These are phyloP conservation scores for Puccinellia tenuiflora DNA, from an alignment of 176 grass and related monocot species.

Conservation along the genomic window DNA sequence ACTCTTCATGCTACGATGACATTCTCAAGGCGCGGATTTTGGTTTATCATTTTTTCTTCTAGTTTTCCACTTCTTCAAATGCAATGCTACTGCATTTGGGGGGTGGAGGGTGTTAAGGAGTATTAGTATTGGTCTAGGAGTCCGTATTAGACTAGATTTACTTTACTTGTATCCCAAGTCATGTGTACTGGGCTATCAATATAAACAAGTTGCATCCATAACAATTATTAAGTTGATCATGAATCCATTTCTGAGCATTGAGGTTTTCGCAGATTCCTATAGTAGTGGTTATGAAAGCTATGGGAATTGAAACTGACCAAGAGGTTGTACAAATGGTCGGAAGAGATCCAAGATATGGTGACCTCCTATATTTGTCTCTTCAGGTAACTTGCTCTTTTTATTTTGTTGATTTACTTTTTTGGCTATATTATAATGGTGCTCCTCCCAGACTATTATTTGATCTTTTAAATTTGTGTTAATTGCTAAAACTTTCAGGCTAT, in stretches of 20 bases:
- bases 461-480: constrained; percentile 2
- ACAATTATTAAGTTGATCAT: constrained; percentile 14
- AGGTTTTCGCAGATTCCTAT: constrained; percentile 75
- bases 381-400: constrained; percentile 45
- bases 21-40: too few relatives aligned
- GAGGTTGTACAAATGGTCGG: constrained; percentile 95
- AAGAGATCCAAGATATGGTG: constrained; percentile 77
- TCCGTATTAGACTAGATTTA: too few relatives aligned
- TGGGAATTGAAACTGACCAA: constrained; percentile 97
- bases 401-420: background rate
- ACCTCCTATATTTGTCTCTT: constrained; percentile 78
- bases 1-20: too few relatives aligned
- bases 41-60: too few relatives aligned
- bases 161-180: too few relatives aligned
- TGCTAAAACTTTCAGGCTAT: background rate
- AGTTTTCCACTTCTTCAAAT: too few relatives aligned
- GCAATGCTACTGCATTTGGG: too few relatives aligned
- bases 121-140: too few relatives aligned
- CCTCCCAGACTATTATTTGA: background rate
- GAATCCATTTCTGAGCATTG: constrained; percentile 14
- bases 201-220: too few relatives aligned
- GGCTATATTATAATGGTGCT: background rate
- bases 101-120: too few relatives aligned
- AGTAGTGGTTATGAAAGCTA: constrained; percentile 95
- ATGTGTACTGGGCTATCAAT: too few relatives aligned